phyloP scores from a whole-genome alignment of 2,329 filamentous ascomycete genomes.

The Aspergillus novofumigatus region DNA sequence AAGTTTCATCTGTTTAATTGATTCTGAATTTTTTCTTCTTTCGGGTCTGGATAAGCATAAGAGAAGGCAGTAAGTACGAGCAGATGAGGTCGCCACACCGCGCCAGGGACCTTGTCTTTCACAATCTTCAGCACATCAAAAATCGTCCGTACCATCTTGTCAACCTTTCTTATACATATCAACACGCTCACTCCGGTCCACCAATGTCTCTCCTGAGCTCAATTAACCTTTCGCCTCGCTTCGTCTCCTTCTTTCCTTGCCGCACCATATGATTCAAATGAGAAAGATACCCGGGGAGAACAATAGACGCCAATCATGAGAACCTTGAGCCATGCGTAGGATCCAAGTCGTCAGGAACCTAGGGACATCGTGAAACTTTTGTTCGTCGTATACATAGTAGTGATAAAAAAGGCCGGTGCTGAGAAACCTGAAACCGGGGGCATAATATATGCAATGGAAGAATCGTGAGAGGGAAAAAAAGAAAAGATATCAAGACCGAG shows the following conservation, averaged over 20 bases:
- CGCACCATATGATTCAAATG: slow-evolving; percentile 28
- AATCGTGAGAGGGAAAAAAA: slow-evolving; percentile 20
- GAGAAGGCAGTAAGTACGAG: slow-evolving; percentile 17
- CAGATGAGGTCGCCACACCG: slow-evolving; percentile 18
- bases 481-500: slow-evolving; percentile 18
- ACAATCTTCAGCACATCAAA: slow-evolving; percentile 23
- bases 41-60: slow-evolving; percentile 17
- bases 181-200: slow-evolving; percentile 26
- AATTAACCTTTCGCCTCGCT: slow-evolving; percentile 28
- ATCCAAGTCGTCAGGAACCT: slow-evolving; percentile 31
- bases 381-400: slow-evolving; percentile 42
- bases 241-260: slow-evolving; percentile 33
- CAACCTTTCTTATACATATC: slow-evolving; percentile 24
- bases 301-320: slow-evolving; percentile 43
- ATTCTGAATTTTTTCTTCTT: slow-evolving; percentile 10
- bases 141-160: slow-evolving; percentile 20
- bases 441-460: slow-evolving; percentile 40
- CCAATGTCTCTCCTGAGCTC: slow-evolving; percentile 23
- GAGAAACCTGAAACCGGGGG: slow-evolving; percentile 25
- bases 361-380: slow-evolving; percentile 39
- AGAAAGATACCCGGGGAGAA: slow-evolving; percentile 35
- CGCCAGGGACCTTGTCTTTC: slow-evolving; percentile 20
- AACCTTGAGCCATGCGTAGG: slow-evolving; percentile 31
- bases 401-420: slow-evolving; percentile 25
- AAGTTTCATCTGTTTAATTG: neutral